Conservation (phyloP, 768 basidiomycete species). For the Russula dissimulans region DNA sequence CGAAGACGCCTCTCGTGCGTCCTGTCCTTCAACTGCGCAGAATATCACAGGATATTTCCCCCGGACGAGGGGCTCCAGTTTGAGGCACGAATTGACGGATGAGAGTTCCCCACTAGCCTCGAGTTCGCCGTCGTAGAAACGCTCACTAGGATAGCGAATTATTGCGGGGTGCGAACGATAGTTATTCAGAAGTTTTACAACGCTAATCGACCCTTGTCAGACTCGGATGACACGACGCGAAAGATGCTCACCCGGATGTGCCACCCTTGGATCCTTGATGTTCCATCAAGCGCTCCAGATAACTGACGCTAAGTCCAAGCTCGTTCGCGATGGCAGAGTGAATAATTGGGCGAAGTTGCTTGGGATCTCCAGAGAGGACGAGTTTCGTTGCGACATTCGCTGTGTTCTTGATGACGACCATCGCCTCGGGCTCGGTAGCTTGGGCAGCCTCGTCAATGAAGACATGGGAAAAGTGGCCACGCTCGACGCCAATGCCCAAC, state of each 20-base stretch:
- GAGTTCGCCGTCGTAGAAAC: constrained; percentile 50
- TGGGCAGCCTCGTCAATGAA: constrained; percentile 69
- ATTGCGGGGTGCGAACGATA: constrained; percentile 57
- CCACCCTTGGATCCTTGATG: background rate
- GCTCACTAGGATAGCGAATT: constrained; percentile 49
- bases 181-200: constrained; percentile 55
- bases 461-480: constrained; percentile 58
- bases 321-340: constrained; percentile 46
- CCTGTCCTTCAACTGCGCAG: constrained; percentile 57
- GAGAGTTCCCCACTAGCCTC: constrained; percentile 34
- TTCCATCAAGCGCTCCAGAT: constrained; percentile 42
- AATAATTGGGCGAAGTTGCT: constrained; percentile 64
- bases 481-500: constrained; percentile 45
- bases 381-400: constrained; percentile 45
- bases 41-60: constrained; percentile 42
- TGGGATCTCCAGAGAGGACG: constrained; percentile 59
- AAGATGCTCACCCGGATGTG: background rate
- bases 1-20: constrained; percentile 56
- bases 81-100: constrained; percentile 24
- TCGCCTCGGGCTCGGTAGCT: constrained; percentile 58
- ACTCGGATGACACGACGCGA: background rate
- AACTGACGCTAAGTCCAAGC: constrained; percentile 51
- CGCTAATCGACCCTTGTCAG: constrained; percentile 27
- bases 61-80: constrained; percentile 27
- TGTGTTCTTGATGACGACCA: constrained; percentile 54